These are phyloP conservation scores for Imleria badia DNA, from an alignment of 768 basidiomycete genomes.

Conservation along the genomic window DNA sequence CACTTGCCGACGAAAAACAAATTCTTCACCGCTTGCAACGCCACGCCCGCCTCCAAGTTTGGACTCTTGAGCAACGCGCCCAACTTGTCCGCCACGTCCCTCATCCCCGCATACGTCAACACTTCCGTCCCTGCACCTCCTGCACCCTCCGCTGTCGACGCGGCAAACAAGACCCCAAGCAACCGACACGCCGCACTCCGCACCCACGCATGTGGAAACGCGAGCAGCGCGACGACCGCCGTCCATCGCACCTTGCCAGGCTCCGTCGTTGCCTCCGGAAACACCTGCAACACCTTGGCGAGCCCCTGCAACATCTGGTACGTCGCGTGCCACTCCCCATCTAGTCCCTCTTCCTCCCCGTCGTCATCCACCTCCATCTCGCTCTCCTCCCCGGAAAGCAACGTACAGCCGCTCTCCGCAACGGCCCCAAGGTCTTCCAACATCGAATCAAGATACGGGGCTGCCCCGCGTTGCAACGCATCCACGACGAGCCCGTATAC, in stretches of 20 bases:
- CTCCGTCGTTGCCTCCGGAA: slow-evolving; percentile 48
- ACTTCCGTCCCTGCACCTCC: slow-evolving; percentile 36
- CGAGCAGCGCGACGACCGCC: slow-evolving; percentile 59
- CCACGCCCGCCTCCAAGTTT: slow-evolving; percentile 68
- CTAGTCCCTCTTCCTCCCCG: slow-evolving; percentile 48
- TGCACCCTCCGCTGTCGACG: slow-evolving; percentile 36
- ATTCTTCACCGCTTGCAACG: slow-evolving; percentile 88
- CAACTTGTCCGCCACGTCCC: slow-evolving; percentile 69
- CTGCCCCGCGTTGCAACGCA: slow-evolving; percentile 48
- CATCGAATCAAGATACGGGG: slow-evolving; percentile 46
- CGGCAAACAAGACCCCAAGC: slow-evolving; percentile 66
- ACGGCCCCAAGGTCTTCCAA: slow-evolving; percentile 54
- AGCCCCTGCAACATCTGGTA: slow-evolving; percentile 76
- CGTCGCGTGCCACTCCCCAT: slow-evolving; percentile 76
- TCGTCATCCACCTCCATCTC: slow-evolving; percentile 48
- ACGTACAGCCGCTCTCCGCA: slow-evolving; percentile 9
- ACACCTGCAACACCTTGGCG: slow-evolving; percentile 58
- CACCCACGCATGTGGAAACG: slow-evolving; percentile 95
- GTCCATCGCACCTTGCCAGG: slow-evolving; percentile 60
- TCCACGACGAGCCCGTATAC: slow-evolving; percentile 83
- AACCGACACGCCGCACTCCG: slow-evolving; percentile 77
- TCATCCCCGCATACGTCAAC: slow-evolving; percentile 55
- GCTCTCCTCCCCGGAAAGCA: slow-evolving; percentile 16
- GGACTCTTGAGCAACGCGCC: slow-evolving; percentile 80
- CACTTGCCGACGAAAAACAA: slow-evolving; percentile 90